These are phyloP conservation scores for Entomortierella lignicola DNA, from an alignment of 192 early-diverging fungal genomes.

Conservation along the genomic window DNA sequence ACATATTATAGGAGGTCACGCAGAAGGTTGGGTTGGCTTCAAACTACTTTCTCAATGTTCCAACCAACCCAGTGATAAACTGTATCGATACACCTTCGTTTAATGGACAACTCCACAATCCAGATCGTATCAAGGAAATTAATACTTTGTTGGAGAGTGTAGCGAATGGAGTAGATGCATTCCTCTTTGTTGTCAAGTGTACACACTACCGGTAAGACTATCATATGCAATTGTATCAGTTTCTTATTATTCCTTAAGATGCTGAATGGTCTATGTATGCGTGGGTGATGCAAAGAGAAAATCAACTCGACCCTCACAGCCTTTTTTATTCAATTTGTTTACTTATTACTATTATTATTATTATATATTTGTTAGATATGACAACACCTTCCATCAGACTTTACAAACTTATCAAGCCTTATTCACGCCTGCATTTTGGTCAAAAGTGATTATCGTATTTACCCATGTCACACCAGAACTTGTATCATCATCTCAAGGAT, in stretches of 20 bases:
- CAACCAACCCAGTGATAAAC: slow-evolving; percentile 48
- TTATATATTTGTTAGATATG: slow-evolving; percentile 47
- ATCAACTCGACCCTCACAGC: background rate
- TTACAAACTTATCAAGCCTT: slow-evolving; percentile 39
- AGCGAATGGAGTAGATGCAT: slow-evolving; percentile 53
- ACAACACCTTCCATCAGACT: slow-evolving; percentile 48
- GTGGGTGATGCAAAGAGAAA: background rate
- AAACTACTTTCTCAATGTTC: slow-evolving; percentile 52
- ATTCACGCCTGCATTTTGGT: slow-evolving; percentile 48
- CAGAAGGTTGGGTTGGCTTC: slow-evolving; percentile 32
- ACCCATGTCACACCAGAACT: slow-evolving; percentile 48
- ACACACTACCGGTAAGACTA: slow-evolving; percentile 58
- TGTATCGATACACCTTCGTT: slow-evolving; percentile 60
- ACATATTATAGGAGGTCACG: slow-evolving; percentile 51
- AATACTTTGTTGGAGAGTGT: slow-evolving; percentile 29
- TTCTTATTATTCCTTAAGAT: background rate
- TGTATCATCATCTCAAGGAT: slow-evolving; percentile 10
- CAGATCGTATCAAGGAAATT: slow-evolving; percentile 33
- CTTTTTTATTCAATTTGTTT: background rate
- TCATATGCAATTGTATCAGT: too few species aligned
- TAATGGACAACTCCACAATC: slow-evolving; percentile 52
- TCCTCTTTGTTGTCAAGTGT: slow-evolving; percentile 56
- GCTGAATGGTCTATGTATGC: background rate
- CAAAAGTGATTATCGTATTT: slow-evolving; percentile 46
- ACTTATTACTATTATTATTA: background rate